A percentile compares a stretch with the other conserved stretches of the same genome.
Evolutionary conservation across 139 green algal genomes (phyloP).

Genomic region (Mychonastes homosphaera): DNA sequence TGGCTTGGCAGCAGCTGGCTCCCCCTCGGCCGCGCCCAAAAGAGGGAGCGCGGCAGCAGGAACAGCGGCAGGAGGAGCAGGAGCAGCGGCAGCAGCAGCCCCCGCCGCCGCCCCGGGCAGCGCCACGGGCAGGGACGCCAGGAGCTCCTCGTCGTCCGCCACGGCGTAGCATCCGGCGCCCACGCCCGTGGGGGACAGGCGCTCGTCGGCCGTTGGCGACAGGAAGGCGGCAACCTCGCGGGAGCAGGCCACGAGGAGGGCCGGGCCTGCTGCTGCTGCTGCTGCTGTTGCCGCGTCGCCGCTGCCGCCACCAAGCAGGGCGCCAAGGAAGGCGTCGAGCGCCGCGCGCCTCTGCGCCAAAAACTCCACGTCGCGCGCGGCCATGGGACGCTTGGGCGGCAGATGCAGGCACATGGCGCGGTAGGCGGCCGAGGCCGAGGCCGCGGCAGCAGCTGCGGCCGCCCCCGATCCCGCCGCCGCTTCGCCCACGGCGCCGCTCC

Average conservation of each 20-base stretch:
- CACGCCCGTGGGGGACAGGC: not conserved
- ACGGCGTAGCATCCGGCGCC: not conserved
- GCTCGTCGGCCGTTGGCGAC: not conserved
- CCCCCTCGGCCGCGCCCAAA: no score
- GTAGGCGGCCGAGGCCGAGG: no score
- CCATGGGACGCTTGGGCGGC: conserved; percentile 53
- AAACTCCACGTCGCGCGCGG: conserved; percentile 32
- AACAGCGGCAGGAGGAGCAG: no score
- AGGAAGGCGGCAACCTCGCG: not conserved
- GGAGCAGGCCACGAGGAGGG: not conserved
- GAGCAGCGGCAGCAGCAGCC: no score
- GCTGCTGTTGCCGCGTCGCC: conserved; percentile 2
- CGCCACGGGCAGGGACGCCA: no score
- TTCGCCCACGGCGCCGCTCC: not conserved
- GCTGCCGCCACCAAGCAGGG: no score
- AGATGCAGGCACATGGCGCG: conserved; percentile 26
- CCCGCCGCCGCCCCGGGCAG: no score
- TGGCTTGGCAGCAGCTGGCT: no score
- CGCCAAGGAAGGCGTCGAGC: conserved; percentile 46
- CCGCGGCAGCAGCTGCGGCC: no score
- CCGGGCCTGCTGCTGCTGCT: not conserved
- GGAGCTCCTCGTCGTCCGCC: no score
- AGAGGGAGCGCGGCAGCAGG: no score
- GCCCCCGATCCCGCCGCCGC: no score
- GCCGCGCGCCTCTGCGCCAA: conserved; percentile 37